Percentiles rank a stretch among this genome's conserved stretches.
phyloP scores from a whole-genome alignment of 2,329 filamentous ascomycete species.

The Sclerotinia spermophila region DNA sequence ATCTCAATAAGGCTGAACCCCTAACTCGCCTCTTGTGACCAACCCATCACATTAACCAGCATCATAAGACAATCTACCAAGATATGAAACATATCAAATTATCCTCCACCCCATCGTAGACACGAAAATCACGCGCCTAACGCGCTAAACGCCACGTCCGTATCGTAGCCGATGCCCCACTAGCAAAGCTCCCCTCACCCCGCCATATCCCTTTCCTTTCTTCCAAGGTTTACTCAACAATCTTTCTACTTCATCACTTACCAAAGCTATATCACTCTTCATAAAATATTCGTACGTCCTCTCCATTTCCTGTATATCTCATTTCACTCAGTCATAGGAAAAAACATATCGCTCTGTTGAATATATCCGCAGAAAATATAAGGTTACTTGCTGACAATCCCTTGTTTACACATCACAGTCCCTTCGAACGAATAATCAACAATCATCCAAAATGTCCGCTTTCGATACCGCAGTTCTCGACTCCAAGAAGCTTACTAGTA shows the following conservation, averaged over 20 bases:
- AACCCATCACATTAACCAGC: not conserved
- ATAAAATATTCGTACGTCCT: not conserved
- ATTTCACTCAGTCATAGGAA: not conserved
- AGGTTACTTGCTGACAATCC: not conserved
- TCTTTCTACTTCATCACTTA: not conserved
- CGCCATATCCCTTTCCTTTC: conserved; percentile 1
- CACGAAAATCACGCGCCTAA: not conserved
- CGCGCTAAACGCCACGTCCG: not conserved
- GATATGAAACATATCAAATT: not conserved
- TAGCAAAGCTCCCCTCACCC: conserved; percentile 8
- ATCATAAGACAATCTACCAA: not conserved
- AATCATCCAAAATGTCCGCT: conserved; percentile 19
- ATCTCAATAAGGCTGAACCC: conserved; percentile 1
- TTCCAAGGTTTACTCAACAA: not conserved
- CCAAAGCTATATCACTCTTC: not conserved
- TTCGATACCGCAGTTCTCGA: conserved; percentile 58
- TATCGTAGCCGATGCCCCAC: not conserved
- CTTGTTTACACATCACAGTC: not conserved
- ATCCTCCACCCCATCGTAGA: not conserved
- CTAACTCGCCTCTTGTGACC: not conserved
- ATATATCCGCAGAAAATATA: not conserved
- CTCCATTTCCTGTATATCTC: rapidly evolving
- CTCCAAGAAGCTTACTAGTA: conserved; percentile 63
- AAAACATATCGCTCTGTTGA: not conserved
- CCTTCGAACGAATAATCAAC: not conserved